Evolutionary conservation across 2,329 filamentous ascomycete genomes (phyloP).

Genomic region (Niveomyces coronatus): DNA sequence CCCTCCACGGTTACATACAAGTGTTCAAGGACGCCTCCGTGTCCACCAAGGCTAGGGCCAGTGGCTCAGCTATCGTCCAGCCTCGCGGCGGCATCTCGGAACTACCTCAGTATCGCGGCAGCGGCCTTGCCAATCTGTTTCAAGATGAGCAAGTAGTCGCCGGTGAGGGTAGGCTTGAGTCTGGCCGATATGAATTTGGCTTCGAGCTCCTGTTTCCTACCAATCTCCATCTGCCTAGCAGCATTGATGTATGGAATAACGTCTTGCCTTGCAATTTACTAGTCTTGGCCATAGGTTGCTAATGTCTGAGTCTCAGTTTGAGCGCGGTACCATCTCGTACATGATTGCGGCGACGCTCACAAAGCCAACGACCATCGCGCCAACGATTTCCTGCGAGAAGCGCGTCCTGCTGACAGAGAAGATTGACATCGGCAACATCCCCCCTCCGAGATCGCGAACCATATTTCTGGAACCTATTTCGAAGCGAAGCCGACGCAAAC

Average conservation of each 20-base stretch:
- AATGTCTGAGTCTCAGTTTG: too few species aligned
- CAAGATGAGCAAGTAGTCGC: constrained; percentile 74
- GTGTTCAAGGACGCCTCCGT: constrained; percentile 62
- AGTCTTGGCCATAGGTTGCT: too few species aligned
- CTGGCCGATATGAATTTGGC: constrained; percentile 69
- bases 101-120: constrained; percentile 54
- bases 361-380: constrained; percentile 73
- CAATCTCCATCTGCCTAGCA: constrained; percentile 65
- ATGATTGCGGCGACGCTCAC: constrained; percentile 84
- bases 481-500: constrained; percentile 55
- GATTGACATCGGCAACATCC: constrained; percentile 71
- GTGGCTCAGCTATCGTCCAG: constrained; percentile 32
- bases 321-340: constrained; percentile 87
- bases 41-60: constrained; percentile 42
- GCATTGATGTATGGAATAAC: constrained; percentile 67
- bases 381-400: constrained; percentile 68
- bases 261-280: too few species aligned
- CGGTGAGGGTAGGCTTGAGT: constrained; percentile 64
- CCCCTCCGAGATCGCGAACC: constrained; percentile 64
- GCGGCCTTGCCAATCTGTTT: constrained; percentile 71
- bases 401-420: constrained; percentile 72
- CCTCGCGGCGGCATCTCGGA: constrained; percentile 26
- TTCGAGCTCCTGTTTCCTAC: constrained; percentile 67
- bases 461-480: constrained; percentile 83
- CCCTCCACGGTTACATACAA: constrained; percentile 68